Conservation (phyloP, 768 basidiomycete species). For the Agaricus sinodeliciosus region DNA sequence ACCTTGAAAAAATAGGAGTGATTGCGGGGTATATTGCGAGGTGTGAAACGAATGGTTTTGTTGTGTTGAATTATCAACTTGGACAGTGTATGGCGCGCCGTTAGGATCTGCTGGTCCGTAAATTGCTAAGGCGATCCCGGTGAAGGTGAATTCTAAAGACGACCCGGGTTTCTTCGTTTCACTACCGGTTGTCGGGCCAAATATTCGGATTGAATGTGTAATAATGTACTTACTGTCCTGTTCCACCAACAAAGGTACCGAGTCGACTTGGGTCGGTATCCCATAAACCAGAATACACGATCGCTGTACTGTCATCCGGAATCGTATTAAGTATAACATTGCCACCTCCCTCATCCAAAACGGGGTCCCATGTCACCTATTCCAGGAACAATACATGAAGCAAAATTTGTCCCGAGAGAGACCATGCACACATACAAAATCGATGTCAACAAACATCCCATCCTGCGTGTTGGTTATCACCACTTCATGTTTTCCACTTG, state of each 20-base stretch:
- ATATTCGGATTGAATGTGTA: not conserved
- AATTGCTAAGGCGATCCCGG: conserved; percentile 28
- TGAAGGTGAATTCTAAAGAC: conserved; percentile 19
- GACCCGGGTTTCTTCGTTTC: conserved; percentile 15
- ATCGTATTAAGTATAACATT: conserved; percentile 19
- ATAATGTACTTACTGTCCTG: conserved; percentile 32
- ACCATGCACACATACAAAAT: conserved; percentile 32
- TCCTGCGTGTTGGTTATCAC: conserved; percentile 24
- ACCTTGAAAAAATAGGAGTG: conserved; percentile 24
- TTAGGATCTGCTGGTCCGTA: conserved; percentile 32
- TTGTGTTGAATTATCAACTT: conserved; percentile 19
- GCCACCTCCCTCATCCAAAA: conserved; percentile 21
- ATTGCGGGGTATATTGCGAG: conserved; percentile 17
- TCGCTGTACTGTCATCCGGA: conserved; percentile 30
- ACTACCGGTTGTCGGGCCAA: conserved; percentile 5
- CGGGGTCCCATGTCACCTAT: conserved; percentile 27
- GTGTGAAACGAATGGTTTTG: conserved; percentile 16
- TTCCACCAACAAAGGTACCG: conserved; percentile 38
- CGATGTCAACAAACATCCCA: conserved; percentile 33
- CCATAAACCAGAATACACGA: conserved; percentile 33
- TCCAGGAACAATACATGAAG: not conserved
- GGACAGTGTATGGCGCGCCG: conserved; percentile 23
- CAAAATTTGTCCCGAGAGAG: not conserved
- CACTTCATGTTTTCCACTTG: conserved; percentile 29
- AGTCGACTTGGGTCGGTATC: conserved; percentile 20